These are phyloP conservation scores for Calonectria leucothoes DNA, from an alignment of 2,329 filamentous ascomycete species.

Conservation along the genomic window DNA sequence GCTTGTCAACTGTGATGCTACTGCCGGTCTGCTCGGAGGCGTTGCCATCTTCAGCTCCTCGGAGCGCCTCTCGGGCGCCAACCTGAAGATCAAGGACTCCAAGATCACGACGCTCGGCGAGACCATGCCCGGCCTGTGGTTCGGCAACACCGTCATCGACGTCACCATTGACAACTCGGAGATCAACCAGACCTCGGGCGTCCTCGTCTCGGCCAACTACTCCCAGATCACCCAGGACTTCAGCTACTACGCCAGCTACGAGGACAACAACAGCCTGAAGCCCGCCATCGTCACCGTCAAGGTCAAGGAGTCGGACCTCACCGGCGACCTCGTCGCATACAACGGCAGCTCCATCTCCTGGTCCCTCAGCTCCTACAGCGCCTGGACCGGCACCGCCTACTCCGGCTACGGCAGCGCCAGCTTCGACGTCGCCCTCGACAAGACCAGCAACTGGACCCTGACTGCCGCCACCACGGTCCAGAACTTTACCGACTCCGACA, in stretches of 20 bases:
- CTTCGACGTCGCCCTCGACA: constrained; percentile 13
- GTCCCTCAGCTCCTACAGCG: constrained; percentile 11
- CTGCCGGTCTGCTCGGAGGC: constrained; percentile 17
- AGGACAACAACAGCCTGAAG: constrained; percentile 16
- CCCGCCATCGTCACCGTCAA: constrained; percentile 15
- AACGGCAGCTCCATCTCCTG: constrained; percentile 22
- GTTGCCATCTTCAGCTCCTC: constrained; percentile 23
- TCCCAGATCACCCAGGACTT: constrained; percentile 23
- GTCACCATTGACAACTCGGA: constrained; percentile 11
- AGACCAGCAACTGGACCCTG: constrained; percentile 15
- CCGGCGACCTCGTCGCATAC: constrained; percentile 16
- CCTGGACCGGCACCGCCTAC: constrained; percentile 14
- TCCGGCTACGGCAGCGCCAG: constrained; percentile 13
- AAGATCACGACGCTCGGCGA: constrained; percentile 16
- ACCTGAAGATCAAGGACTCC: constrained; percentile 14
- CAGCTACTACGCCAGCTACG: constrained; percentile 16
- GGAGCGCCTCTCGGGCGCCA: neutral
- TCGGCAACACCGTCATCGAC: constrained; percentile 17
- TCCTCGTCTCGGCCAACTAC: constrained; percentile 18
- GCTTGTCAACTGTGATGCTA: constrained; percentile 22
- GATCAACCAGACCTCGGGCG: constrained; percentile 19
- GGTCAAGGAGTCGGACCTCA: constrained; percentile 6
- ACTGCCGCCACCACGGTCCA: constrained; percentile 17
- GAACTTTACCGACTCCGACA: constrained; percentile 16
- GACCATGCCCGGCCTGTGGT: constrained; percentile 17